Base-by-base conservation (phyloP, 345 rosid genomes). In the Hibiscus syriacus region DNA sequence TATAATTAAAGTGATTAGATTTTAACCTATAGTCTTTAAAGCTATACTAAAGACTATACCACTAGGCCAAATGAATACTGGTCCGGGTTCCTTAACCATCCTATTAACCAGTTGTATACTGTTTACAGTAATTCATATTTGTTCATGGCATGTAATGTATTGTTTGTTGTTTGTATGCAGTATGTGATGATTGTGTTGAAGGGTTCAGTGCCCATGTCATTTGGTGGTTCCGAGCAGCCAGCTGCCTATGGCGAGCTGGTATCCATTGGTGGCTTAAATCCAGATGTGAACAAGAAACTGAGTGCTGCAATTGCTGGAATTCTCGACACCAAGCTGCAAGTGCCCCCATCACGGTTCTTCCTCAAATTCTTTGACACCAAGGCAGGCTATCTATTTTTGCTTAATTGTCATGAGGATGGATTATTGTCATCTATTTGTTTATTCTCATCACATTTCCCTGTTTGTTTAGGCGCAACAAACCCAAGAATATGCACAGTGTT, bases 401-500 rank as follows among this genome's bases (percentile, higher is more conserved):
- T 71, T 20, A 20, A 65, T 32, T 68, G 50, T 34, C 20, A 14
- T 20, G 34, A 71, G 64, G 74, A 80, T 55, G 74, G 61, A 52
- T 71, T 70, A 57, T 71, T 70, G 69, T 8, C 62, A 72, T 68
- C 66, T 67, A 59, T 76, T 25, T 67, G 66, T 70, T 73, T 82
- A 81, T 66, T 83, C 81, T 83, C 84, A 81, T 80, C 79, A 83
- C 84, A 83, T 82, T 83, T 75, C 78, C 82, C 73, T 83, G 81
- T 73, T 80, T 89, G 87, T 87, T 79, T 92, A 94, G 99, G 98
- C 92, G 81, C 85, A 91, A 75, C 95, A 92, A 75, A 88, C 82
- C 72, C 99, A 87, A 95, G 98, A 95, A 76, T 78, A 85, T 90
- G 93, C 92, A 83, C 98, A 90, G 87, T 92, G 99, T 92, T 92